A percentile compares a stretch with the other conserved stretches of the same genome.
These are phyloP conservation scores for Starmera amethionina DNA, from an alignment of 805 yeast genomes.

Conservation along the genomic window DNA sequence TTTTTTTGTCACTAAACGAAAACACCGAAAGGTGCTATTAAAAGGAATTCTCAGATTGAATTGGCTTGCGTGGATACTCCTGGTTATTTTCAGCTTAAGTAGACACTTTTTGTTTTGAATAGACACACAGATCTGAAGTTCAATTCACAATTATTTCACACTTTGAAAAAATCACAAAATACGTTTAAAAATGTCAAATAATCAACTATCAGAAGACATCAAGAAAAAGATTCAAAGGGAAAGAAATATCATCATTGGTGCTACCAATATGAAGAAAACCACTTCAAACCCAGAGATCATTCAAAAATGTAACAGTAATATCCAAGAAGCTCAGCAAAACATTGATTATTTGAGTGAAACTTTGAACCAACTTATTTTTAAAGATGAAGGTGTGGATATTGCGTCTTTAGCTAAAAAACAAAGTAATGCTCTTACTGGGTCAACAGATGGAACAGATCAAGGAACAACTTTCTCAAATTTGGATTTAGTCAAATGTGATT, in stretches of 20 bases:
- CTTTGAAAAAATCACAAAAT: not conserved
- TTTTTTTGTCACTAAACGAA: no score
- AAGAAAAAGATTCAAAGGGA: conserved; percentile 82
- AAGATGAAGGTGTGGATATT: conserved; percentile 4
- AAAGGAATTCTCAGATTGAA: no score
- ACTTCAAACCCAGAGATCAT: conserved; percentile 77
- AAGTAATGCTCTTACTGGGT: not conserved
- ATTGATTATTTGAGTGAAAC: conserved; percentile 81
- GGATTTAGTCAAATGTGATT: conserved; percentile 84
- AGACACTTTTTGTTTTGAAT: no score
- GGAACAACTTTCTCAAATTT: conserved; percentile 42
- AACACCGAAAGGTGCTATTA: no score
- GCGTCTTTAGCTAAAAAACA: not conserved
- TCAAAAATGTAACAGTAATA: conserved; percentile 82
- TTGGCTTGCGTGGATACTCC: no score
- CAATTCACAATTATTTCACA: no score
- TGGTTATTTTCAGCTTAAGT: no score
- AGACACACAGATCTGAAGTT: no score
- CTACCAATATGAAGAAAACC: conserved; percentile 66
- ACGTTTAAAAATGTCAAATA: conserved; percentile 15
- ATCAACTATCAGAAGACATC: conserved; percentile 53
- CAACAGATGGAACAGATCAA: not conserved
- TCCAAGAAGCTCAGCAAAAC: conserved; percentile 85
- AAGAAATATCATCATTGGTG: conserved; percentile 79
- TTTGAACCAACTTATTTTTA: conserved; percentile 43